These are phyloP conservation scores for Pholiota microspora DNA, from an alignment of 768 basidiomycete species.

Conservation along the genomic window DNA sequence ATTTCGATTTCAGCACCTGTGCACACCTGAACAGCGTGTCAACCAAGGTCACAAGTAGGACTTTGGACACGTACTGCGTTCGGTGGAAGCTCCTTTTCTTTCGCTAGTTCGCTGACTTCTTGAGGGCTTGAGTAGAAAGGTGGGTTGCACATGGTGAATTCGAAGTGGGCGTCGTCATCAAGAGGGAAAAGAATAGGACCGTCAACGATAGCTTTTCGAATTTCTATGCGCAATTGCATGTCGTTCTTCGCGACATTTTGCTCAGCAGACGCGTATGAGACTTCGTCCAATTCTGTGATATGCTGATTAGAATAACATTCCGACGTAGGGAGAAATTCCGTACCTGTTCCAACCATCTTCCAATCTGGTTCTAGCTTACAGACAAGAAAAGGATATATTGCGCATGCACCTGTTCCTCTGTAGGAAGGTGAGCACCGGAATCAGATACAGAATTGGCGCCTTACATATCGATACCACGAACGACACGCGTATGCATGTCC, in stretches of 20 bases:
- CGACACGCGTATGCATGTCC: conserved; percentile 9
- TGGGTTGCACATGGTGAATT: conserved; percentile 94
- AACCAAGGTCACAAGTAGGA: background rate
- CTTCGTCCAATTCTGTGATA: conserved; percentile 64
- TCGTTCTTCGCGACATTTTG: conserved; percentile 58
- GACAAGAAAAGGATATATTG: conserved; percentile 82
- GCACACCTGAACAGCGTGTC: conserved; percentile 53
- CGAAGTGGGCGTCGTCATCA: conserved; percentile 39
- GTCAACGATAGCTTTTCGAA: conserved; percentile 36
- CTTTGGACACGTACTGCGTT: conserved; percentile 54
- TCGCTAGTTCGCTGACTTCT: conserved; percentile 61
- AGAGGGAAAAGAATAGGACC: conserved; percentile 49
- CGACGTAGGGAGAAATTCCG: background rate
- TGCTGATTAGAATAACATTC: background rate
- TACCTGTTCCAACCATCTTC: conserved; percentile 72
- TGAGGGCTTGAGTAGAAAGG: conserved; percentile 84
- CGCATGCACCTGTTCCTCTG: conserved; percentile 90
- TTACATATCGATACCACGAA: conserved; percentile 74
- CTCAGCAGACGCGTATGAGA: conserved; percentile 55
- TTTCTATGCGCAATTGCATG: conserved; percentile 46
- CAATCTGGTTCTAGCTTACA: conserved; percentile 53
- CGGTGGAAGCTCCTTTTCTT: conserved; percentile 63
- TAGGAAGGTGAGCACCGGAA: background rate
- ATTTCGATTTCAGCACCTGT: conserved; percentile 88
- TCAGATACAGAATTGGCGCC: conserved; percentile 18